phyloP scores from a whole-genome alignment of 768 basidiomycete species.

The Trametes maxima region DNA sequence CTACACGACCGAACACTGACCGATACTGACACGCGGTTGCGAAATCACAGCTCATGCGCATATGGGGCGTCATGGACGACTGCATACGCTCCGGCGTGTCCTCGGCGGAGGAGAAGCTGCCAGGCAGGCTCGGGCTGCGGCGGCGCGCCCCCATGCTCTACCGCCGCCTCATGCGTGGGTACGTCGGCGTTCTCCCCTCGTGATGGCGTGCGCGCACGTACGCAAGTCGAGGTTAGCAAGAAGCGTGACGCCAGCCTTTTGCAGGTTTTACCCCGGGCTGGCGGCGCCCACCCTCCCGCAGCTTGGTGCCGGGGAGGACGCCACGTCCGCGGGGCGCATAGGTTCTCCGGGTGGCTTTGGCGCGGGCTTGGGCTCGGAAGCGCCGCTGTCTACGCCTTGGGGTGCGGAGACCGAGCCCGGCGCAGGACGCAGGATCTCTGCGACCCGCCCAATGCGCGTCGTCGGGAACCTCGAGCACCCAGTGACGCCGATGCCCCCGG shows the following conservation, averaged over 20 bases:
- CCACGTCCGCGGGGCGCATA: constrained; percentile 23
- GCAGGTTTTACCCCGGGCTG: constrained; percentile 56
- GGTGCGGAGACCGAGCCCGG: neutral
- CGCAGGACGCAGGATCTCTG: constrained; percentile 4
- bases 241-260: neutral
- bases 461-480: constrained; percentile 81
- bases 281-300: constrained; percentile 39
- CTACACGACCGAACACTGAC: neutral
- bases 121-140: constrained; percentile 79
- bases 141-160: constrained; percentile 90
- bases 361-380: neutral
- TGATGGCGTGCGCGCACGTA: neutral
- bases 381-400: neutral
- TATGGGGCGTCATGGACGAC: constrained; percentile 92
- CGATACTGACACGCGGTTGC: neutral
- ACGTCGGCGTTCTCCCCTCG: constrained; percentile 19
- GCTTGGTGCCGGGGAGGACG: constrained; percentile 32
- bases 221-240: neutral
- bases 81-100: constrained; percentile 88
- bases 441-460: constrained; percentile 46
- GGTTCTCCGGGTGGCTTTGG: constrained; percentile 24
- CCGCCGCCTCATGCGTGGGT: constrained; percentile 89
- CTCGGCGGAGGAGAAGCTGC: constrained; percentile 74
- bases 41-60: constrained; percentile 56
- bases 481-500: constrained; percentile 79